Evolutionary conservation across 2,329 filamentous ascomycete genomes (phyloP), one percentile per base, ranked within the genome.

Genomic region (Scorias spongiosa): DNA sequence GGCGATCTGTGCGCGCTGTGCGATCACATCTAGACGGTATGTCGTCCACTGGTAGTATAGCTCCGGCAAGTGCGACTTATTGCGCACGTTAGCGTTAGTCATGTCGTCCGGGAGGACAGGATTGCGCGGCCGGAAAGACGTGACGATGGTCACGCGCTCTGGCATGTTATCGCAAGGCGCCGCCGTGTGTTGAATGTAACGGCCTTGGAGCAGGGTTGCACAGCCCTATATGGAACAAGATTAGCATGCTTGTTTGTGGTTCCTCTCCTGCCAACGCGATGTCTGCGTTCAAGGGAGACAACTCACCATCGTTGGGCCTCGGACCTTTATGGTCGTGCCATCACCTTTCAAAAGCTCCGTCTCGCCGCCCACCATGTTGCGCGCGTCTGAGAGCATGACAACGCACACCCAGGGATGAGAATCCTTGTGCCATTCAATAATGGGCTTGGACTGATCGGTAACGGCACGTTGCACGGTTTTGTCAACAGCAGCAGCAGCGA

Each of bases 331-430:
- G 12, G 76, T 63, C 2, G 73, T 66, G 2, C 74, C 74, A 20
- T 65, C 63, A 1, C 64, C 70, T 1, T 65, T 76, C 32, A 68
- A 66, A 14, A 81, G 57, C 2, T 72, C 76, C 1, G 77, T 81
- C 59, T 81, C 78, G 4, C 77, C 77, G 9, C 78, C 78, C 10
- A 76, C 61, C 77, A 81, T 81, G 34, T 66, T 63, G 0, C 66
- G 68, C 49, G 75, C 78, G 53, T 81, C 76, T 30, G 73, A 76
- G 26, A 80, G 66, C 76, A 81, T 81, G 8, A 71, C 67, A n/a
- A 81, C 76, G 50, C 76, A 80, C 14, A 81, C 77, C 53, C 80
- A 81, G 0, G 77, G 76, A 54, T 78, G 80, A 54, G 72, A 76
- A 57, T 81, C 78, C 1, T 64, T 72, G 59, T 80, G 76, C 76